Conservation (phyloP, 108 stramenopile genomes). For the Conticribra guillardii region DNA sequence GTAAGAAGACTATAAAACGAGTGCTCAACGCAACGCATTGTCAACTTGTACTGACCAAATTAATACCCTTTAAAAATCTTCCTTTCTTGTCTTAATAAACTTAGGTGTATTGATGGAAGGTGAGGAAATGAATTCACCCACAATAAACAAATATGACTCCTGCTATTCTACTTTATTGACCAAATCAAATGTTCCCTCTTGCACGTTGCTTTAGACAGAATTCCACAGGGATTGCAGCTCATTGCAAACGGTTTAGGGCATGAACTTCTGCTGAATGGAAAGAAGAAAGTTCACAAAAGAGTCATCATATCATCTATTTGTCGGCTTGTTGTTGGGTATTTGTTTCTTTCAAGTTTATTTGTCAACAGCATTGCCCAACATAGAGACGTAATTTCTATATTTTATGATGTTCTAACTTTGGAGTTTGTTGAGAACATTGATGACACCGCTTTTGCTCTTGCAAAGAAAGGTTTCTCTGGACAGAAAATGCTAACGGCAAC, state of each 20-base stretch:
- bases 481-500: conserved; percentile 16
- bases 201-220: conserved; percentile 1
- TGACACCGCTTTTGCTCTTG: conserved; percentile 26
- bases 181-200: background rate
- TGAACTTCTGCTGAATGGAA: conserved; percentile 17
- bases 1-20: background rate
- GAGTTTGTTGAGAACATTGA: conserved; percentile 35
- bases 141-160: too few species aligned
- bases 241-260: conserved; percentile 15
- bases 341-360: conserved; percentile 33
- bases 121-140: background rate
- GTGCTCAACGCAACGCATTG: background rate
- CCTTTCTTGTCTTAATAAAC: background rate
- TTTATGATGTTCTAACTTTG: conserved; percentile 35
- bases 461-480: conserved; percentile 36
- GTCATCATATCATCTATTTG: conserved; percentile 18
- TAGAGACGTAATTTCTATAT: conserved; percentile 28
- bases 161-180: too few species aligned
- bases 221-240: conserved; percentile 18
- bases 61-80: background rate
- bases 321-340: conserved; percentile 26
- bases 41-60: background rate
- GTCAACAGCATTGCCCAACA: conserved; percentile 24
- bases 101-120: background rate
- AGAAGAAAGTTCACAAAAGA: conserved; percentile 18